Evolutionary conservation across 164 flowering plant genomes (phyloP).

Genomic region (Liriodendron chinense): DNA sequence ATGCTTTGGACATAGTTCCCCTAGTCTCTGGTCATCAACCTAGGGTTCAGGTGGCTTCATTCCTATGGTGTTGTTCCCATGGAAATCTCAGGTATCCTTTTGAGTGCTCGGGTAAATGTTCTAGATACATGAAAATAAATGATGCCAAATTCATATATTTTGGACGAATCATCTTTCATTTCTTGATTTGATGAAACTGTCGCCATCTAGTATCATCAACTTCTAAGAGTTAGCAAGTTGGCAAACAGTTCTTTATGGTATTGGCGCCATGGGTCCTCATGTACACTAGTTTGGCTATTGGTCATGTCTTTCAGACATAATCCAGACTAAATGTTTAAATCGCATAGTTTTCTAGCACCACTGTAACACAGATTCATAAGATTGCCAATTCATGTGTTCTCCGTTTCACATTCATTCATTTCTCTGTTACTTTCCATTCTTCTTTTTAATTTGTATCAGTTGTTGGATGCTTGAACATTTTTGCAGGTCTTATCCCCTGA

Average conservation of each 20-base stretch:
- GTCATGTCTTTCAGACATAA: no score
- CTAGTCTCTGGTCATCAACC: no score
- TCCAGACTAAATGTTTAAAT: no score
- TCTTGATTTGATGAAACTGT: no score
- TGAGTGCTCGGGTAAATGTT: constrained; percentile 4
- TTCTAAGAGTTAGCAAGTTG: no score
- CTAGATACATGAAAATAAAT: not conserved
- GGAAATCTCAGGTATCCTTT: constrained; percentile 73
- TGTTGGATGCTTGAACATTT: not conserved
- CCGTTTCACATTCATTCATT: not conserved
- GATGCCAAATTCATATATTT: not conserved
- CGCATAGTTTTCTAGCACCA: not conserved
- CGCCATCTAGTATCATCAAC: no score
- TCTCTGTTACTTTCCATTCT: not conserved
- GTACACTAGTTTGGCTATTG: no score
- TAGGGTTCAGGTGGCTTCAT: constrained; percentile 51
- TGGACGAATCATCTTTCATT: no score
- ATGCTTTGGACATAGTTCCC: no score
- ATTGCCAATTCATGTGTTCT: not conserved
- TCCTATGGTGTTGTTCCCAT: constrained; percentile 88
- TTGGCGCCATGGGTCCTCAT: no score
- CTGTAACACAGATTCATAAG: not conserved
- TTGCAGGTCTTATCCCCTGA: constrained; percentile 81
- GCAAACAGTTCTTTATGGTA: no score
- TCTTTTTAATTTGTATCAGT: not conserved